phyloP scores from a whole-genome alignment of 208 protist species.

The Trypanosoma mega region DNA sequence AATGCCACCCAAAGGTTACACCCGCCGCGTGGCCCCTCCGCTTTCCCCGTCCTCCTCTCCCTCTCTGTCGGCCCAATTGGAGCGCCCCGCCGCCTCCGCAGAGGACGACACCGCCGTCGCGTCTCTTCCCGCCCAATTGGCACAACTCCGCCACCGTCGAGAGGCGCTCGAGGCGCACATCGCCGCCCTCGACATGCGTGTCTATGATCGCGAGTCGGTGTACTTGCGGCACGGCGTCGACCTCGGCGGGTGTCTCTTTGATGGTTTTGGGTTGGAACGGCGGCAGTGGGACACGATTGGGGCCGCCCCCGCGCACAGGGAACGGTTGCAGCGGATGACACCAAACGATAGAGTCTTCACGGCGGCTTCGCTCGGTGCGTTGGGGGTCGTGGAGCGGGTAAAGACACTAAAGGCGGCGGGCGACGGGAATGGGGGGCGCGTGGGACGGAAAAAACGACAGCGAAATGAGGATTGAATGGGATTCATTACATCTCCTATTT shows the following conservation, averaged over 20 bases:
- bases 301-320: constrained; percentile 37
- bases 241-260: constrained; percentile 71
- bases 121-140: constrained; percentile 22
- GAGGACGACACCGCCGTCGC: not conserved
- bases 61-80: not conserved
- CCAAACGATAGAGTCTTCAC: constrained; percentile 78
- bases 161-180: constrained; percentile 45
- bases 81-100: too few relatives aligned
- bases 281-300: constrained; percentile 14
- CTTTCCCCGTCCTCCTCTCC: too few relatives aligned
- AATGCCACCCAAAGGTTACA: constrained; percentile 14
- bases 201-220: constrained; percentile 66
- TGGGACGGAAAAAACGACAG: not conserved
- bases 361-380: constrained; percentile 64
- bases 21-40: not conserved
- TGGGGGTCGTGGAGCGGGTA: constrained; percentile 63
- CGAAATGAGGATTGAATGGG: constrained; percentile 3
- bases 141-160: constrained; percentile 36
- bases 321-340: constrained; percentile 60
- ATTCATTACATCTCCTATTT: too few relatives aligned
- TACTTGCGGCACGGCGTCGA: constrained; percentile 66
- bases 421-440: constrained; percentile 4
- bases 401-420: constrained; percentile 32
- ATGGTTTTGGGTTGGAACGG: constrained; percentile 77
- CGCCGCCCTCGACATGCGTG: constrained; percentile 41